Evolutionary conservation across 495 filamentous ascomycete genomes (phyloP), one percentile per base, ranked within the genome.

Genomic region (Tirmania nivea): DNA sequence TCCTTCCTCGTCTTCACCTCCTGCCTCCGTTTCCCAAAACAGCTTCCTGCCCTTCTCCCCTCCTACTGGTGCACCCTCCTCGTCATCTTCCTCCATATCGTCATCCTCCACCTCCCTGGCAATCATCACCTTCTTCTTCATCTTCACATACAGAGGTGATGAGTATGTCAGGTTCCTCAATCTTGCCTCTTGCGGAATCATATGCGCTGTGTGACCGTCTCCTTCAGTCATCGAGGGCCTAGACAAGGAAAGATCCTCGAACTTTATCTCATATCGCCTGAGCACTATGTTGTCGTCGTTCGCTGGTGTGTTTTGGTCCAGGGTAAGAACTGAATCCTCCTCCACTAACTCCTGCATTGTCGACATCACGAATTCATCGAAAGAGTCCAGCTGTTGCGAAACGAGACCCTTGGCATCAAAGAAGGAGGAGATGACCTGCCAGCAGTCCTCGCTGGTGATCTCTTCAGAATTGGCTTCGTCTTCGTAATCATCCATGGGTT

Each of bases 301-400:
- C 60, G 74, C 71, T 0, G 87, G 83, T 39, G 83, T 75, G 51
- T 85, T 83, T 64, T 94, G 85, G 59, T 96, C 92, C 54, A 96
- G 76, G 19, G 81, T 86, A 49, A 96, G 78, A 55, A 81, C 75
- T 35, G 81, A 81, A 63, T 93, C 87, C 64, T 96, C 90, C 53
- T 83, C 78, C 25, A 96, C 79, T 52, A 96, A 75, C 56, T 93
- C 84, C 59, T 94, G 85, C 70, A 96, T 88, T 0, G 90, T 94
- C 3, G 81, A 84, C 35, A 77, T 76, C 49, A 89, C 82, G 63
- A 99, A 99, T 63, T 95, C 87, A 70, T 99, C 84, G 71, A 94
- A 99, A 2, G 90, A 99, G 66, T 96, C 88, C 55, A 96, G 76
- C 70, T 99, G 90, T 66, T 96, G 92, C 3, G 92, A 93, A 10